Evolutionary conservation across 2,329 filamentous ascomycete genomes (phyloP).

Genomic region (Exophiala alcalophila): DNA sequence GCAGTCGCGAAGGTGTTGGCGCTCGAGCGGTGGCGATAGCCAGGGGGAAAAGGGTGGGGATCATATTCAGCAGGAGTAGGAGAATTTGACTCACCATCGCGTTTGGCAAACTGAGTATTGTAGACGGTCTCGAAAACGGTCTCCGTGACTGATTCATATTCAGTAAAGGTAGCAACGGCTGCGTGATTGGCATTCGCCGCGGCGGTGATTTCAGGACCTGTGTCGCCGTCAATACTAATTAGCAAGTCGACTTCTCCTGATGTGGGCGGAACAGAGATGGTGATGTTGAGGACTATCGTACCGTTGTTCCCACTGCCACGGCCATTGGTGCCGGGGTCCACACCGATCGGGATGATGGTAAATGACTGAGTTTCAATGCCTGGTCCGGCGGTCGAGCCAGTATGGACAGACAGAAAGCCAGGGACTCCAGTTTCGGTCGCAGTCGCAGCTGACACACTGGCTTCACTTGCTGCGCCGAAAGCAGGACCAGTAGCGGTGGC

Average conservation of each 20-base stretch:
- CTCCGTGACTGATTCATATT: conserved; percentile 22
- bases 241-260: not conserved
- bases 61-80: not conserved
- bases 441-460: conserved; percentile 23
- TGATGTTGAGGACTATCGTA: not conserved
- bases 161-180: conserved; percentile 20
- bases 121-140: conserved; percentile 24
- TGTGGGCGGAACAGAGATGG: not conserved
- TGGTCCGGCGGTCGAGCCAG: conserved; percentile 20
- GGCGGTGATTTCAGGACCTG: conserved; percentile 12
- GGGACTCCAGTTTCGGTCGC: conserved; percentile 14
- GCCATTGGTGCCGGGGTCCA: conserved; percentile 4
- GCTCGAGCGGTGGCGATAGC: no score
- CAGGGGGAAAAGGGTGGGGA: not conserved
- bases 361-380: conserved; percentile 26
- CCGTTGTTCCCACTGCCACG: conserved; percentile 3
- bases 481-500: conserved; percentile 24
- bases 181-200: conserved; percentile 15
- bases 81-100: conserved; percentile 20
- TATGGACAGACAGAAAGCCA: conserved; percentile 24
- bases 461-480: conserved; percentile 24
- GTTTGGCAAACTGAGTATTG: conserved; percentile 22
- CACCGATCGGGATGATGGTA: conserved; percentile 20
- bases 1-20: no score
- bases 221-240: not conserved